Evolutionary conservation across 345 rosid species (phyloP).

Genomic region (Toxicodendron radicans): DNA sequence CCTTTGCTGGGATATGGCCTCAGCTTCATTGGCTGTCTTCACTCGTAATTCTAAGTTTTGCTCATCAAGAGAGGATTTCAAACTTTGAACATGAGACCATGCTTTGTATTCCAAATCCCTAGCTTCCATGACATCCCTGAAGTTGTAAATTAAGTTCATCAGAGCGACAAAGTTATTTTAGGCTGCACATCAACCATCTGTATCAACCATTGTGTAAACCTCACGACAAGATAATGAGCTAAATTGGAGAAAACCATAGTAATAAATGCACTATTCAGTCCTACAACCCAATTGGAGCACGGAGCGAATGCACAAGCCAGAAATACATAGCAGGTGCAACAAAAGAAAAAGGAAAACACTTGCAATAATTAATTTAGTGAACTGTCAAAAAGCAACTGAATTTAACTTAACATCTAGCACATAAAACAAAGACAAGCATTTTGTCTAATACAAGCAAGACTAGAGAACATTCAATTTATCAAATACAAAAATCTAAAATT

Average conservation of each 20-base stretch:
- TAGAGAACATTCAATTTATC: not conserved
- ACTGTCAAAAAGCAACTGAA: not conserved
- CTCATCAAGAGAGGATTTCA: constrained; percentile 86
- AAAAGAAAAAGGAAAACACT: not conserved
- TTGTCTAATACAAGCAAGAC: not conserved
- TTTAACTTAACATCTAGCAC: not conserved
- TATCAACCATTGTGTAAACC: not conserved
- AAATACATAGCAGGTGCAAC: not conserved
- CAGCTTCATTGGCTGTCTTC: constrained; percentile 95
- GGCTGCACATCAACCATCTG: constrained; percentile 10
- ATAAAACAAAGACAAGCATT: not conserved
- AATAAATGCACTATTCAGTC: constrained; percentile 3
- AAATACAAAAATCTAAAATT: not conserved
- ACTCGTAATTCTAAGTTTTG: constrained; percentile 81
- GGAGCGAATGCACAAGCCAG: not conserved
- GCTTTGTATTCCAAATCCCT: constrained; percentile 73
- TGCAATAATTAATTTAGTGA: not conserved
- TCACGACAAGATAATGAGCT: constrained; percentile 2
- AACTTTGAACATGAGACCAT: constrained; percentile 78
- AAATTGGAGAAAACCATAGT: not conserved
- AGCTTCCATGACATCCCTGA: constrained; percentile 73
- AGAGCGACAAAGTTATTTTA: not conserved
- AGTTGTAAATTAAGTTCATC: constrained; percentile 16
- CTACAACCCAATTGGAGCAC: not conserved
- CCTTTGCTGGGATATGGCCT: constrained; percentile 89